Evolutionary conservation across 805 yeast genomes (phyloP), one percentile per base, ranked within the genome.

Genomic region (Ogataea populi-albae): DNA sequence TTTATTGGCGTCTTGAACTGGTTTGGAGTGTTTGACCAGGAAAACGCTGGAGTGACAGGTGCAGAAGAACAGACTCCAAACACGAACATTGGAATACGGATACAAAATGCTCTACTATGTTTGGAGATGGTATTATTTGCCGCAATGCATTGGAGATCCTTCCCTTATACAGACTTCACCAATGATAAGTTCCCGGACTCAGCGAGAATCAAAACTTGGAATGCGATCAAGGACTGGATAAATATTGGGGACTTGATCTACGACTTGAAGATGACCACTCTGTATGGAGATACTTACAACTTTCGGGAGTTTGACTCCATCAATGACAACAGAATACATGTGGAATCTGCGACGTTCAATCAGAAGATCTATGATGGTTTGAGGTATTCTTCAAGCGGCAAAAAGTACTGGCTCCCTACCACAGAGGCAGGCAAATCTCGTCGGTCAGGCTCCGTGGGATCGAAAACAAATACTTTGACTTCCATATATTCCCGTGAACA

Each of bases 61-160:
- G 41, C 34, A 40, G 26, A 48, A 53, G 6, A 66, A 63, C 31
- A 65, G 31, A 59, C 66, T 6, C 56, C 57, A 11, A 44, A 52
- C 12, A 38, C 50, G 3, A 58, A 65, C n/a, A 41, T 56, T 8
- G 62, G 62, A 9, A 47, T 64, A 11, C 83, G 87, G 2, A 80
- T 86, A 29, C 95, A 86, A 53, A 87, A 86, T 62, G 79, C 85
- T 0, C 56, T 88, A 25, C 63, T 93, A 41, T 86, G 96, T 53
- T 63, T 85, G 15, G 98, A 93, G 53, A 71, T 93, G 68, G 69
- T 88, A 16, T 84, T 78, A 3, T 91, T 93, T 65, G 87, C 98
- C 0, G 60, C 83, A 17, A 81, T 93, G n/a, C 98, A 93, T 62
- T 80, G 88, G 81, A 55, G 69, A 30, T 87, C 98, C 0, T 93